Evolutionary conservation across 345 rosid species (phyloP), one percentile per base, ranked within the genome.

Genomic region (Hypericum perforatum): DNA sequence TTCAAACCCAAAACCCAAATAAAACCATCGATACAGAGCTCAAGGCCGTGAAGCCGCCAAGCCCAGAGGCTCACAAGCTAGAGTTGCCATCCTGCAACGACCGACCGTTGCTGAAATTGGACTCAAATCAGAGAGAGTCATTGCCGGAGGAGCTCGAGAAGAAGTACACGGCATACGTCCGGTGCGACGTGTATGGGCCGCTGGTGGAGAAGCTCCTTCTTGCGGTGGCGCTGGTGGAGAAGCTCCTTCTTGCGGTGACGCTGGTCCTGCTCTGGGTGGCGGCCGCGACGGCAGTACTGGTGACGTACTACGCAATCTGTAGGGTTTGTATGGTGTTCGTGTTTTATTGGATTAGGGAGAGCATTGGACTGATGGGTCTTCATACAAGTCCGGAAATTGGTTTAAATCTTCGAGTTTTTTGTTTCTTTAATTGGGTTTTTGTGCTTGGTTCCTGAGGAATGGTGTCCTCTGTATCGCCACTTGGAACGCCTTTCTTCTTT

Each of bases 181-280:
- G 99, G 36, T 66, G 53, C 22, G 97, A 94, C 58, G 76, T 70
- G 47, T 89, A 86, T 67, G 97, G 99, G 12, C 64, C 80, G 52
- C 86, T 94, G 91, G 99, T 97, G 16, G 71, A 79, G 38, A 94
- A 92, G n/a, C n/a, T n/a, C n/a, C n/a, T n/a, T n/a, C n/a, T n/a
- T 58, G 79, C 79, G 64, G 80, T 82, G 7, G 87, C 95, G 16
- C 10, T 76, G 52, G 42, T 10, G 61, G 97, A 94, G 82, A 94
- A 79, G 60, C 8, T 77, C 10, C 65, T 76, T 29, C 48, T 84
- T 8, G 89, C 72, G 3, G 8, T 89, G 9, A 74, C 99, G 6
- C 71, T 89, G 14, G 75, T 92, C 16, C 98, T 97, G 3, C 0
- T 84, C 5, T 78, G 97, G 11, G 72, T 89, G 45, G 15, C 84